Conservation (phyloP, 306 rosid genomes). For the Trifolium repens region DNA sequence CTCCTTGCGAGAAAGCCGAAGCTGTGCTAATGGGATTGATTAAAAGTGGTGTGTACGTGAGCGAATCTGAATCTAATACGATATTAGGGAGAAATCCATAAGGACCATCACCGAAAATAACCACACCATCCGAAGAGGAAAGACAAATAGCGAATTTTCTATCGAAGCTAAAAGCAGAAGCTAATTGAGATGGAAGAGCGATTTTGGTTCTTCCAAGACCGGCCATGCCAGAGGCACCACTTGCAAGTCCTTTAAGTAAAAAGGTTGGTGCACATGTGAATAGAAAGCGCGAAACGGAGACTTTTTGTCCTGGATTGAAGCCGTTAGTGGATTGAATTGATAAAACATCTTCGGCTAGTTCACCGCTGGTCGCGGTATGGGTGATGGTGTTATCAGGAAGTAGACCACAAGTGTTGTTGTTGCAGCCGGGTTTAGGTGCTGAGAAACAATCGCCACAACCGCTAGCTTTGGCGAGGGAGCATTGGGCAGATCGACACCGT, state of each 20-base stretch:
- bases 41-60: slow-evolving; percentile 53
- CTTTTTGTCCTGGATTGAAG: slow-evolving; percentile 52
- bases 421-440: slow-evolving; percentile 62
- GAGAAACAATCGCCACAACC: slow-evolving; percentile 64
- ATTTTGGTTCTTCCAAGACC: slow-evolving; percentile 64
- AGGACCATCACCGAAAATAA: slow-evolving; percentile 64
- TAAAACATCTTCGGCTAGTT: slow-evolving; percentile 52
- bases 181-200: slow-evolving; percentile 54
- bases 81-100: slow-evolving; percentile 39
- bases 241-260: slow-evolving; percentile 51
- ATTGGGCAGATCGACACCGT: slow-evolving; percentile 57
- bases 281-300: slow-evolving; percentile 44
- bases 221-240: slow-evolving; percentile 63
- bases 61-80: slow-evolving; percentile 38
- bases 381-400: slow-evolving; percentile 52
- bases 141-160: slow-evolving; percentile 64
- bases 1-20: slow-evolving; percentile 49
- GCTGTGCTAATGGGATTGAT: slow-evolving; percentile 69
- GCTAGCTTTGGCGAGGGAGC: slow-evolving; percentile 57
- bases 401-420: slow-evolving; percentile 65
- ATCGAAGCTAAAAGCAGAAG: slow-evolving; percentile 63
- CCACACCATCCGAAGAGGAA: slow-evolving; percentile 50
- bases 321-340: slow-evolving; percentile 60
- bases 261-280: slow-evolving; percentile 59
- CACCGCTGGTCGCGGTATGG: slow-evolving; percentile 58